Evolutionary conservation across 257 asterid species (phyloP).

Genomic region (Solanum ahanhuiri): DNA sequence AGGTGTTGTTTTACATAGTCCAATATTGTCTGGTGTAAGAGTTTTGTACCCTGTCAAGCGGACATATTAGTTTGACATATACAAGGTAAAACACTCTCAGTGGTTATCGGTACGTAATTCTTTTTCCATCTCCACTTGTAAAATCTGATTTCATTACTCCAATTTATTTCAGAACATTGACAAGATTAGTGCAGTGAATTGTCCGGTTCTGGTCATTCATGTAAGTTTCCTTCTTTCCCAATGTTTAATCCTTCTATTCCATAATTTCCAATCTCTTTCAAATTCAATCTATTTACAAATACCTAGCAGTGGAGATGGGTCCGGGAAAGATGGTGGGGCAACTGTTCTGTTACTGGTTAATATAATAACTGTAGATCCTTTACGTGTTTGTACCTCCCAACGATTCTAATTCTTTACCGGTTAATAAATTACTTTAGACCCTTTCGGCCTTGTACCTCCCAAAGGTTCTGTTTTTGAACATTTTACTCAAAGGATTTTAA

Average conservation of each 20-base stretch:
- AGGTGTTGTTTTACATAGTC: slow-evolving; percentile 96
- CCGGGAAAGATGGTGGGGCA: not conserved
- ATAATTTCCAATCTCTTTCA: not conserved
- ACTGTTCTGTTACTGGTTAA: not conserved
- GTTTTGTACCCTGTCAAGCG: slow-evolving; percentile 92
- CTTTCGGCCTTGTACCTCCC: not conserved
- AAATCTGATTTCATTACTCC: not conserved
- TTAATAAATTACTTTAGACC: not conserved
- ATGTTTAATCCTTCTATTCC: not conserved
- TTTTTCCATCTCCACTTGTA: not conserved
- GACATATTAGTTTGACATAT: slow-evolving; percentile 95
- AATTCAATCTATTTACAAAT: not conserved
- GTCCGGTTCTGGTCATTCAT: slow-evolving; percentile 95
- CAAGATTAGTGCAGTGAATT: slow-evolving; percentile 73
- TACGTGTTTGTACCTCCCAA: not conserved
- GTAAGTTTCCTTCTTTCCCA: slow-evolving; percentile 41
- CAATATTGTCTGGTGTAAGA: slow-evolving; percentile 91
- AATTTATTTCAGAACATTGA: slow-evolving; percentile 77
- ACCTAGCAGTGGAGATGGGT: not conserved
- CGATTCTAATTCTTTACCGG: not conserved
- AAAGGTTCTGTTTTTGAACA: not conserved
- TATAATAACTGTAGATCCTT: not conserved
- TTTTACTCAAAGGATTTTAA: not conserved
- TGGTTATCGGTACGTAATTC: not conserved
- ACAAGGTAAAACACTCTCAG: slow-evolving; percentile 48